Evolutionary conservation across 179 eudicot species (phyloP).

Genomic region (Spinacia oleracea): DNA sequence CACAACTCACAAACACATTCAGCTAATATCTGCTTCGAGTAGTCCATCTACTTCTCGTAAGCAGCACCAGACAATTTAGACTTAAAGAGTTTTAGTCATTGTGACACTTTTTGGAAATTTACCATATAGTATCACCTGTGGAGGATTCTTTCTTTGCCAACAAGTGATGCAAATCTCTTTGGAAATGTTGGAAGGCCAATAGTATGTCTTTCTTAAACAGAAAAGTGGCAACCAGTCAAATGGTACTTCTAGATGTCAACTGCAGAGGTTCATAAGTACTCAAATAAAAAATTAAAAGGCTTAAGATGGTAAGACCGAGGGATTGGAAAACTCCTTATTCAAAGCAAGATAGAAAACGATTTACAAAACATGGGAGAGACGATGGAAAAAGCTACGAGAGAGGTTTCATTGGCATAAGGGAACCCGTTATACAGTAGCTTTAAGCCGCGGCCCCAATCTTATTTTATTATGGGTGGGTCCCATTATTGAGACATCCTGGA

Average conservation of each 20-base stretch:
- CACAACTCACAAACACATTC: not conserved
- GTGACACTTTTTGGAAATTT: too few relatives aligned
- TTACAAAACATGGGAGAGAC: not conserved
- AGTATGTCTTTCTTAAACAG: not conserved
- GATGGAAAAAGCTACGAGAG: too few relatives aligned
- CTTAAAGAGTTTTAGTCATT: not conserved
- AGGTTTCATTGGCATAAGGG: too few relatives aligned
- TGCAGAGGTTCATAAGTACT: not conserved
- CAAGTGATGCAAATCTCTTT: not conserved
- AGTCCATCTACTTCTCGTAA: not conserved
- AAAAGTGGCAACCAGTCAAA: not conserved
- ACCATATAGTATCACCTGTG: not conserved
- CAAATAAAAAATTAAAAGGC: not conserved
- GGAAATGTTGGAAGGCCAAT: not conserved
- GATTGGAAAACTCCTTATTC: not conserved
- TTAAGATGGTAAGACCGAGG: not conserved
- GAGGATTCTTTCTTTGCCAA: not conserved
- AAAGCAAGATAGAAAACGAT: not conserved
- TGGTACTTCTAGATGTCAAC: not conserved
- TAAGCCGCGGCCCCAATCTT: too few relatives aligned
- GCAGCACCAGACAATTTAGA: not conserved
- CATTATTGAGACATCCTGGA: too few relatives aligned
- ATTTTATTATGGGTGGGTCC: too few relatives aligned
- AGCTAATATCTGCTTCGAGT: not conserved
- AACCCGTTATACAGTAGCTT: too few relatives aligned